Evolutionary conservation across 2,329 filamentous ascomycete genomes (phyloP).

Genomic region (Colletotrichum sp.): DNA sequence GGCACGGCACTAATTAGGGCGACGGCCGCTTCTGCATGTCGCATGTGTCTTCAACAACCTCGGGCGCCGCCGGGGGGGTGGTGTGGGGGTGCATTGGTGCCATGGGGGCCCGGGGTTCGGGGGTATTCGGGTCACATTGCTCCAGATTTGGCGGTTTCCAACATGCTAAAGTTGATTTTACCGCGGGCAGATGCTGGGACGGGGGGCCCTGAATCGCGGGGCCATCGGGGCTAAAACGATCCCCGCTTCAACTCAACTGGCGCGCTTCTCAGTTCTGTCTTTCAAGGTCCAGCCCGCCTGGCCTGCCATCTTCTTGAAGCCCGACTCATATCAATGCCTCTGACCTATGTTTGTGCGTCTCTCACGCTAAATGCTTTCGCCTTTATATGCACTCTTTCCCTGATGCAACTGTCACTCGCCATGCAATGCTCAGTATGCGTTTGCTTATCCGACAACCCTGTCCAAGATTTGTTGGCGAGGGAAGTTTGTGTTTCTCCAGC

Average conservation of each 20-base stretch:
- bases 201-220: conserved; percentile 16
- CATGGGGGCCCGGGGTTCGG: background rate
- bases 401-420: background rate
- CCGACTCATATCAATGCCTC: background rate
- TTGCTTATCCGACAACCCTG: conserved; percentile 18
- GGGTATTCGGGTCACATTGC: conserved; percentile 14
- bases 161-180: conserved; percentile 7
- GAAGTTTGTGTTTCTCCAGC: conserved; percentile 76
- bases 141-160: conserved; percentile 1
- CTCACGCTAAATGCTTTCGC: background rate
- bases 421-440: background rate
- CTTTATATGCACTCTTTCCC: background rate
- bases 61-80: conserved; percentile 5
- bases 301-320: background rate
- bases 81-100: conserved; percentile 2
- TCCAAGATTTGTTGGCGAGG: conserved; percentile 47
- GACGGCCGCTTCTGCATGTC: background rate
- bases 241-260: conserved; percentile 20
- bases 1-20: background rate
- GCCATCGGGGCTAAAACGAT: conserved; percentile 3
- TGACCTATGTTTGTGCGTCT: background rate
- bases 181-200: background rate
- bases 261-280: conserved; percentile 8
- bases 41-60: conserved; percentile 8
- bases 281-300: background rate